phyloP scores from a whole-genome alignment of 148 eudicot species.

The Diospyros kaki region DNA sequence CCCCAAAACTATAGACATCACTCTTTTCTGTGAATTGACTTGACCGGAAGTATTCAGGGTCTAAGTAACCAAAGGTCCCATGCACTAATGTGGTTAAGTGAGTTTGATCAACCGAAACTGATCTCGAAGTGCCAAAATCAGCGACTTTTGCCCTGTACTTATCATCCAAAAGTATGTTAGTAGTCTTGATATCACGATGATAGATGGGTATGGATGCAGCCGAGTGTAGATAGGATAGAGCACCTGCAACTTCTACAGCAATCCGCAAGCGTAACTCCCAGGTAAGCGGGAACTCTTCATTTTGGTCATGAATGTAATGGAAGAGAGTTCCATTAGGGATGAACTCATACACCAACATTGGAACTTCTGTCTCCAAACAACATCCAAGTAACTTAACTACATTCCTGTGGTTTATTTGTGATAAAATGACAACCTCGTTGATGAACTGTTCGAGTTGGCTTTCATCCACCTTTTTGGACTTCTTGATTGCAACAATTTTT shows the following conservation, averaged over 20 bases:
- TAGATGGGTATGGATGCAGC: conserved; percentile 11
- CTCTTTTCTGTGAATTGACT: background rate
- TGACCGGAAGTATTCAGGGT: background rate
- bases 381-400: too few species aligned
- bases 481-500: too few species aligned
- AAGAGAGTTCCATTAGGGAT: too few species aligned
- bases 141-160: conserved; percentile 9
- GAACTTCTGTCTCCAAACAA: too few species aligned
- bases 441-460: too few species aligned
- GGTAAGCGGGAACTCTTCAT: too few species aligned
- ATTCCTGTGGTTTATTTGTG: too few species aligned
- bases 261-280: background rate
- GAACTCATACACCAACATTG: too few species aligned
- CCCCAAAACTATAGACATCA: conserved; percentile 19
- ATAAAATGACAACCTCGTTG: too few species aligned
- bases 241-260: conserved; percentile 6
- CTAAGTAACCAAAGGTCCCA: conserved; percentile 13
- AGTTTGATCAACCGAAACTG: conserved; percentile 6
- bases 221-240: conserved; percentile 12
- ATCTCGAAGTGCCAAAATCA: conserved; percentile 13
- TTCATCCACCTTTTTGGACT: too few species aligned
- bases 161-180: conserved; percentile 7
- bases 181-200: conserved; percentile 7
- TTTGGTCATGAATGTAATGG: too few species aligned
- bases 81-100: conserved; percentile 7